Evolutionary conservation across 305 asterid species (phyloP).

Genomic region (Caryopteris hybrid): DNA sequence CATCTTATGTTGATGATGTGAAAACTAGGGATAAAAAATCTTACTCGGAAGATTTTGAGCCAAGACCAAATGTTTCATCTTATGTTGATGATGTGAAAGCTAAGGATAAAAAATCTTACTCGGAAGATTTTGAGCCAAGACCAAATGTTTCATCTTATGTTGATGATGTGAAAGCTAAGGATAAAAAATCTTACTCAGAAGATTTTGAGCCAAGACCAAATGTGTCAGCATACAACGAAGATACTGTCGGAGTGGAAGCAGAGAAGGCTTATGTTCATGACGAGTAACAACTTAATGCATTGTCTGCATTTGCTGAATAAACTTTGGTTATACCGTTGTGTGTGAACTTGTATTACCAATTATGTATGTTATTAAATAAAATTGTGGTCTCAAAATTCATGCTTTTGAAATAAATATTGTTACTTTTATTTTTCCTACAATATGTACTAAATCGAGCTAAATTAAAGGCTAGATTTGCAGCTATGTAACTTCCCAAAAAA

Average conservation of each 20-base stretch:
- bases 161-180: no score
- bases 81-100: neutral
- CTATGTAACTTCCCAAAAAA: no score
- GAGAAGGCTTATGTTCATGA: neutral
- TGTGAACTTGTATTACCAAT: neutral
- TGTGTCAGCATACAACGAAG: neutral
- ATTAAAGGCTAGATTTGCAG: neutral
- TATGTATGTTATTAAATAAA: neutral
- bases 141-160: no score
- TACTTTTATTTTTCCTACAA: neutral
- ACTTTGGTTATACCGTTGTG: neutral
- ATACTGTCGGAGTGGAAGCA: neutral
- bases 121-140: no score
- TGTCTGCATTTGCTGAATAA: slow-evolving; percentile 15
- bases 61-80: slow-evolving; percentile 12
- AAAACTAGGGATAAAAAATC: neutral
- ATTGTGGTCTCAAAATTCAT: neutral
- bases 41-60: slow-evolving; percentile 2
- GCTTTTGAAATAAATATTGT: neutral
- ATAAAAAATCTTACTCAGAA: neutral
- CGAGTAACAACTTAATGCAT: neutral
- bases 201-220: slow-evolving; percentile 16
- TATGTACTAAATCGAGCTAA: neutral
- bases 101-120: no score
- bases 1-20: neutral